Percentiles rank a stretch among this genome's conserved stretches.
phyloP scores from a whole-genome alignment of 2,329 filamentous ascomycete genomes.

The Scedosporium dehoogii region DNA sequence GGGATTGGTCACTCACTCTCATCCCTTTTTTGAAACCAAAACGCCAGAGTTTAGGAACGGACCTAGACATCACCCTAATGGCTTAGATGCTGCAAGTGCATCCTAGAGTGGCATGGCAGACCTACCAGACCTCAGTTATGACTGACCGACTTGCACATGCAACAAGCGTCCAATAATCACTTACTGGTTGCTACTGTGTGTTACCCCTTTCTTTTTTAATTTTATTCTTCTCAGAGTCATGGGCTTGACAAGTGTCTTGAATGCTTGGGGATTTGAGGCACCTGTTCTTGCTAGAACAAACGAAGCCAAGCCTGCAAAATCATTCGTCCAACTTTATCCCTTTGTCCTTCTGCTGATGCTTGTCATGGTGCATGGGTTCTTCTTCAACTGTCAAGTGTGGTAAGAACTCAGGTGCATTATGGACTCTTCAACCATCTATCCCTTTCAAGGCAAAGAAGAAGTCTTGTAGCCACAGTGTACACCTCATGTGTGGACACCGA shows the following conservation, averaged over 20 bases:
- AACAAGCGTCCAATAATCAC: neutral
- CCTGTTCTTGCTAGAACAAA: neutral
- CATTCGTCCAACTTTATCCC: neutral
- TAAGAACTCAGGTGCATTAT: no score
- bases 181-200: constrained; percentile 1
- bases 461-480: neutral
- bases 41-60: no score
- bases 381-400: no score
- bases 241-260: neutral
- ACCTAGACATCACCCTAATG: neutral
- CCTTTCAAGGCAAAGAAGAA: neutral
- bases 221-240: neutral
- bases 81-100: neutral
- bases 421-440: neutral
- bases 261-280: neutral
- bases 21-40: no score
- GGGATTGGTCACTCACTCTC: no score
- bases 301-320: neutral
- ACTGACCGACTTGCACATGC: constrained; percentile 2
- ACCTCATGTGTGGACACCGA: neutral
- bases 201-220: neutral
- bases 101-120: neutral
- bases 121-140: neutral
- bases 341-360: neutral
- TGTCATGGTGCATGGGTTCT: neutral